phyloP scores from a whole-genome alignment of 2,329 filamentous ascomycete species.

The Pseudocercospora fijiensis region DNA sequence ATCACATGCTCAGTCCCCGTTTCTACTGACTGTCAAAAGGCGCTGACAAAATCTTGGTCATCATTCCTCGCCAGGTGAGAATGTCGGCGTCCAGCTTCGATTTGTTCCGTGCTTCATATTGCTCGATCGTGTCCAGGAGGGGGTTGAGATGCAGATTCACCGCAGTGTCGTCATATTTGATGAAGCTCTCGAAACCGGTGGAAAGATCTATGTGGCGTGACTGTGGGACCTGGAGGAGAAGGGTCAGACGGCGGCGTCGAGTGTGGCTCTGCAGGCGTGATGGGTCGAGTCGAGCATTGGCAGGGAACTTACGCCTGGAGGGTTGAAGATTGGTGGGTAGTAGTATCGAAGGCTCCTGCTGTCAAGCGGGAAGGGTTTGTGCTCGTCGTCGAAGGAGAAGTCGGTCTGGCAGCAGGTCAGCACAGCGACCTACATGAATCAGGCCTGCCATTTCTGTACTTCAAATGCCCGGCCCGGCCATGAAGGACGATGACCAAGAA shows the following conservation, averaged over 20 bases:
- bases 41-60: slow-evolving; percentile 93
- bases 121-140: slow-evolving; percentile 71
- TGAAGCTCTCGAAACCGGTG: slow-evolving; percentile 75
- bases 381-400: slow-evolving; percentile 90
- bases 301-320: slow-evolving; percentile 19
- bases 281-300: not conserved
- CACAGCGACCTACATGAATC: not conserved
- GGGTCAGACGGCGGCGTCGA: no score
- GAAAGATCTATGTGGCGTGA: slow-evolving; percentile 67
- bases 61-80: slow-evolving; percentile 95
- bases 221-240: slow-evolving; percentile 6
- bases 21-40: slow-evolving; percentile 64
- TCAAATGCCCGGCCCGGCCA: no score
- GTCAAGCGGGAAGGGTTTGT: slow-evolving; percentile 67
- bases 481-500: no score
- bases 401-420: slow-evolving; percentile 51
- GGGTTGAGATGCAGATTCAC: slow-evolving; percentile 85
- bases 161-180: slow-evolving; percentile 71
- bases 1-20: not conserved
- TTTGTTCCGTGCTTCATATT: slow-evolving; percentile 65
- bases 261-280: no score
- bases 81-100: slow-evolving; percentile 63
- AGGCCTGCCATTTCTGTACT: no score
- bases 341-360: slow-evolving; percentile 63
- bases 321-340: slow-evolving; percentile 56